Conservation (phyloP, 345 rosid species). For the Kernera saxatilis region DNA sequence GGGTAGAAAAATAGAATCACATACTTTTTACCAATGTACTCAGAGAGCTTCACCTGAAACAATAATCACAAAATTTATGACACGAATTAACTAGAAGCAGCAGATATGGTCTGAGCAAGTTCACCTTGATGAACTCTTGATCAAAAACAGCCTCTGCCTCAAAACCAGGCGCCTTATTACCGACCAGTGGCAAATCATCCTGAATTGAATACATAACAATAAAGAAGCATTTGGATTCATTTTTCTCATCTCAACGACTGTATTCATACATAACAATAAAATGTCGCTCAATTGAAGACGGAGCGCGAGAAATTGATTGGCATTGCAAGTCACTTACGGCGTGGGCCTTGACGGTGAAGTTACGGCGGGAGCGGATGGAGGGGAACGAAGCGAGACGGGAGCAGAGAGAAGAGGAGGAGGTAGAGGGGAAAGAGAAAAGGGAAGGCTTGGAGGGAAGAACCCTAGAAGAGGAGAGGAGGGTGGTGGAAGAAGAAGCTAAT, state of each 20-base stretch:
- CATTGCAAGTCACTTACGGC: conserved; percentile 31
- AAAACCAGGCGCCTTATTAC: conserved; percentile 72
- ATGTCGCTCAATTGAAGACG: background rate
- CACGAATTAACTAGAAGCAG: background rate
- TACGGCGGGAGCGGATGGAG: conserved; percentile 31
- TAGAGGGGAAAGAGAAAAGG: conserved; percentile 26
- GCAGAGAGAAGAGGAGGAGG: conserved; percentile 35
- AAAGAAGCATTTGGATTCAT: background rate
- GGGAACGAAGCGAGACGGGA: conserved; percentile 33
- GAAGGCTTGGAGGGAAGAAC: conserved; percentile 32
- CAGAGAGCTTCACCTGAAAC: conserved; percentile 80
- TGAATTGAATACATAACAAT: background rate
- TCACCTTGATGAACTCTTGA: conserved; percentile 83
- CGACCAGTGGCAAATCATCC: conserved; percentile 71
- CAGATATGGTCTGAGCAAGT: background rate
- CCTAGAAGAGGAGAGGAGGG: conserved; percentile 39
- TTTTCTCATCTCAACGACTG: background rate
- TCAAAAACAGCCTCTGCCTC: conserved; percentile 87
- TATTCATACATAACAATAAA: too few relatives aligned
- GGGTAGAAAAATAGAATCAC: conserved; percentile 94
- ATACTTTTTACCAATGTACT: conserved; percentile 86
- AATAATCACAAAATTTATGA: background rate
- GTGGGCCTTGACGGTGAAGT: conserved; percentile 49
- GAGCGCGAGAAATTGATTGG: background rate
- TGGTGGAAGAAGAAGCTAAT: conserved; percentile 37